phyloP scores from a whole-genome alignment of 1,139 yeast genomes.

The Eremothecium cymbalariae region DNA sequence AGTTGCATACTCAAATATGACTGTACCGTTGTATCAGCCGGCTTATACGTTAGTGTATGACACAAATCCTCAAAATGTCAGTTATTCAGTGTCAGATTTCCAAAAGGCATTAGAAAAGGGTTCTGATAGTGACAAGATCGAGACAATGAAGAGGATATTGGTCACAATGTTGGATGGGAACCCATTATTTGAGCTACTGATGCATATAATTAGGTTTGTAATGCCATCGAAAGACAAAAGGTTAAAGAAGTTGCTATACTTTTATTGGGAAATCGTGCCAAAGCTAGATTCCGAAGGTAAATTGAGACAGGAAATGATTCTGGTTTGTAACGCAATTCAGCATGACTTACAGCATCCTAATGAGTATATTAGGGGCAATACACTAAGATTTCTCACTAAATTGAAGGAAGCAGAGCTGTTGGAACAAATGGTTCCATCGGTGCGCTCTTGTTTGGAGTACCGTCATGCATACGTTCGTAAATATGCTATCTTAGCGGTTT shows the following conservation, averaged over 20 bases:
- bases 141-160: conserved; percentile 82
- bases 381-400: conserved; percentile 83
- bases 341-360: conserved; percentile 97
- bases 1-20: conserved; percentile 11
- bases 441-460: conserved; percentile 84
- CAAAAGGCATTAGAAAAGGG: conserved; percentile 80
- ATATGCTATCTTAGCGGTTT: conserved; percentile 89
- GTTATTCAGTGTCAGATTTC: conserved; percentile 65
- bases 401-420: conserved; percentile 87
- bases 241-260: conserved; percentile 83
- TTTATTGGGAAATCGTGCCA: conserved; percentile 98
- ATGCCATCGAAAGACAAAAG: conserved; percentile 93
- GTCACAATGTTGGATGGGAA: conserved; percentile 89
- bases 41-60: conserved; percentile 73
- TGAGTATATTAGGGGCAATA: conserved; percentile 92
- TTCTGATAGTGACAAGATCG: conserved; percentile 77
- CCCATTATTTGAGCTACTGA: conserved; percentile 85
- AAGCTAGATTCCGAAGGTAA: conserved; percentile 82
- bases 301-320: conserved; percentile 95
- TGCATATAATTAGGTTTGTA: conserved; percentile 94
- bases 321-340: conserved; percentile 95
- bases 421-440: conserved; percentile 92
- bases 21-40: conserved; percentile 21
- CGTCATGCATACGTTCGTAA: conserved; percentile 97
- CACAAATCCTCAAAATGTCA: conserved; percentile 59